Evolutionary conservation across 2,329 filamentous ascomycete genomes (phyloP), one percentile per base, ranked within the genome.

Genomic region (Xylariomycetidae sp.): DNA sequence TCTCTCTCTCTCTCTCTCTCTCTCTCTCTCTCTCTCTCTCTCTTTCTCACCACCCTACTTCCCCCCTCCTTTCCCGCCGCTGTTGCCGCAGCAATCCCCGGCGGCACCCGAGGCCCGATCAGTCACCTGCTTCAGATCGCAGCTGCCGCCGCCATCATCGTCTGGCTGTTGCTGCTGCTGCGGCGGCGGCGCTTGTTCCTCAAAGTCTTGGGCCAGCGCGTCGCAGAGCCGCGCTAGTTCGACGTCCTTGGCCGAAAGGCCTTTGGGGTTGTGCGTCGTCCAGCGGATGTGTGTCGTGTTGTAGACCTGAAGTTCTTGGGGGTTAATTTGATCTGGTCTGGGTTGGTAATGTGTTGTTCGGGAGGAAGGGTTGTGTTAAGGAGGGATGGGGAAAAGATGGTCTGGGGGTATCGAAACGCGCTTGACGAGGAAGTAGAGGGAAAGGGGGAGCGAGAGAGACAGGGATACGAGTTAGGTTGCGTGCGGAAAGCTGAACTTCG

Each of bases 221-320:
- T 86, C 82, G 49, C 82, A 86, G 40, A 75, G 64, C 5, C 55
- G 50, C 0, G 82, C 83, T 57, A 87, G 70, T 23, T 65, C 49
- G 17, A 82, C 58, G 51, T 87, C 82, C 50, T 77, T 77, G 14
- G 61, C 59, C 0, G 78, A 82, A n/a, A 88, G 61, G 2, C 83
- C 82, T 7, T 64, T 61, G 1, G 81, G 82, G 37, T 62, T 71
- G 53, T 87, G 83, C 2, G 82, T 87, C 7, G 81, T 86, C 83
- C 82, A 87, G 30, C 80, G 74, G 41, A 88, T 76, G 46, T 78
- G 78, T 1, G 77, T 75, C 5, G 73, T 80, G 53, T 84, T 86
- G 60, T 82, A 87, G 7, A 84, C 72, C 79, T 82, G n/a, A n/a
- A n/a, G n/a, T n/a, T n/a, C n/a, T n/a, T n/a, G n/a, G n/a, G n/a